phyloP scores from a whole-genome alignment of 306 rosid species.

The Ammopiptanthus mongolicus region DNA sequence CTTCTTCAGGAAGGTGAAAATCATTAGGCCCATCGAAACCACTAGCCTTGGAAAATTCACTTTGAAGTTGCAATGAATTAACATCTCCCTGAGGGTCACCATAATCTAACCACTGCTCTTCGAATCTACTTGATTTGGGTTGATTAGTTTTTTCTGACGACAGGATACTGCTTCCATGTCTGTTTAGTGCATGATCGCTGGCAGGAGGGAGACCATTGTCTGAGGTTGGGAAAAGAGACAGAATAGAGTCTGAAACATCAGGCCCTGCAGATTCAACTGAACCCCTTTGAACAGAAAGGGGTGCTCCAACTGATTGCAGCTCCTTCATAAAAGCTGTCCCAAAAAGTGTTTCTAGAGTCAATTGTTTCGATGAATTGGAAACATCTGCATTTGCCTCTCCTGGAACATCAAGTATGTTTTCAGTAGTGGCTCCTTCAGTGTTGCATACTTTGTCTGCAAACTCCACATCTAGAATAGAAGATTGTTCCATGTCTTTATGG shows the following conservation, averaged over 20 bases:
- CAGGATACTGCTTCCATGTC: conserved; percentile 42
- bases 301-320: conserved; percentile 94
- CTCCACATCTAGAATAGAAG: conserved; percentile 27
- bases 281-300: conserved; percentile 80
- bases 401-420: conserved; percentile 31
- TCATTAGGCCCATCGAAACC: conserved; percentile 52
- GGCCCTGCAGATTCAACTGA: conserved; percentile 48
- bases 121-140: conserved; percentile 43
- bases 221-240: conserved; percentile 38
- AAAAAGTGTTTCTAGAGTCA: conserved; percentile 87
- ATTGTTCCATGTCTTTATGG: conserved; percentile 33
- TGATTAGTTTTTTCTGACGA: conserved; percentile 44
- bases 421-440: conserved; percentile 33
- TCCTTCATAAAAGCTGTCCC: conserved; percentile 98
- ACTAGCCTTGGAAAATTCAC: conserved; percentile 45
- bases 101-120: conserved; percentile 53
- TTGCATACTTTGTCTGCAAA: conserved; percentile 33
- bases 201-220: conserved; percentile 43
- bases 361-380: conserved; percentile 49
- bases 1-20: conserved; percentile 71
- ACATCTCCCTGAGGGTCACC: conserved; percentile 50
- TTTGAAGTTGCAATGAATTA: conserved; percentile 44
- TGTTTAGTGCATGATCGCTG: conserved; percentile 34
- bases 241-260: conserved; percentile 55
- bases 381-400: conserved; percentile 47